These are phyloP conservation scores for Candida ulmi DNA, from an alignment of 805 yeast genomes.

Conservation along the genomic window DNA sequence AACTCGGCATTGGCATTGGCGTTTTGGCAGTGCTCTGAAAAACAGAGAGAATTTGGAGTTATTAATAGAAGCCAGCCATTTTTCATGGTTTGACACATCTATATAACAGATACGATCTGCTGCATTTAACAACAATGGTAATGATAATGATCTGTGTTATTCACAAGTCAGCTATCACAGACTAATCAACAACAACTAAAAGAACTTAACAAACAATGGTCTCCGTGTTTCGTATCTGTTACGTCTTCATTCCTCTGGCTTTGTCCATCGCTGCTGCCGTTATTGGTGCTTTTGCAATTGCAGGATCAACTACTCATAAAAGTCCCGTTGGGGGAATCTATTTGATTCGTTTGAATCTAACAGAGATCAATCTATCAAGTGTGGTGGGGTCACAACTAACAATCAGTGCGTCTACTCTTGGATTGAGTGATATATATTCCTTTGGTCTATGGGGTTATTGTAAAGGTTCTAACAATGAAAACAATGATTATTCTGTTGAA, in stretches of 20 bases:
- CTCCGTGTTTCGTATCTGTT: conserved; percentile 20
- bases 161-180: no score
- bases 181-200: no score
- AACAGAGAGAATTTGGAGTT: no score
- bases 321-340: conserved; percentile 40
- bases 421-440: conserved; percentile 42
- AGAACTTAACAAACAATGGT: conserved; percentile 11
- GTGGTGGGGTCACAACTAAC: conserved; percentile 6
- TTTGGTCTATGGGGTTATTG: conserved; percentile 67
- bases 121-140: no score
- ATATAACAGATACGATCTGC: no score
- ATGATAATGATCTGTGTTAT: no score
- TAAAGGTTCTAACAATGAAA: conserved; percentile 29
- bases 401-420: conserved; percentile 20
- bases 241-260: conserved; percentile 24
- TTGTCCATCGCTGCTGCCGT: conserved; percentile 38
- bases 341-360: conserved; percentile 41
- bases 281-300: conserved; percentile 42
- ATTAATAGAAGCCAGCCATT: no score
- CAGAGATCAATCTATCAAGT: conserved; percentile 13
- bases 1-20: no score
- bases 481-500: conserved; percentile 27
- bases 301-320: conserved; percentile 43
- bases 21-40: no score
- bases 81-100: not conserved